Evolutionary conservation across 2,329 filamentous ascomycete genomes (phyloP).

Genomic region (Pseudophaeomoniella oleicola): DNA sequence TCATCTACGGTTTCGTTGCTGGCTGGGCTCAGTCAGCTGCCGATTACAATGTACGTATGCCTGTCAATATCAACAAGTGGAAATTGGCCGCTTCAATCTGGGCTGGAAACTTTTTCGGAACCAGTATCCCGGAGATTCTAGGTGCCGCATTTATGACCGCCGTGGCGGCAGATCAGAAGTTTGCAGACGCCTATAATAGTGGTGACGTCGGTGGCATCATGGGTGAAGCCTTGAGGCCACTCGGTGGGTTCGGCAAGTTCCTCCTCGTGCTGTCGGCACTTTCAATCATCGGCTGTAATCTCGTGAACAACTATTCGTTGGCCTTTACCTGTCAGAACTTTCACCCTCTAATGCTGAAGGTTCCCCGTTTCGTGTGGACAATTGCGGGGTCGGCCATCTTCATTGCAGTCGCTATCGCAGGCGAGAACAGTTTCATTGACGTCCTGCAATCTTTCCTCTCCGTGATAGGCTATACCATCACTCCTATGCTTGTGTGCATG

Average conservation of each 20-base stretch:
- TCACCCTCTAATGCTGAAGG: conserved; percentile 2
- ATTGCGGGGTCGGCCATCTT: conserved; percentile 2
- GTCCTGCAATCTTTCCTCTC: conserved; percentile 3
- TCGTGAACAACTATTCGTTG: conserved; percentile 4
- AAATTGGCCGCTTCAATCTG: conserved; percentile 1
- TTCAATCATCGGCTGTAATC: not conserved
- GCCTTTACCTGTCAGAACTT: conserved; percentile 4
- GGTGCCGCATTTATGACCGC: conserved; percentile 4
- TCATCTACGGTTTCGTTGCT: conserved; percentile 22
- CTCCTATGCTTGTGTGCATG: not conserved
- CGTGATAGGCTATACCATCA: conserved; percentile 2
- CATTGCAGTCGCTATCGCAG: conserved; percentile 3
- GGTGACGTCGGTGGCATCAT: conserved; percentile 2
- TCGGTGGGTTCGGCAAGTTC: conserved; percentile 2
- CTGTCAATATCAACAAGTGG: conserved; percentile 13
- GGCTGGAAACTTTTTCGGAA: conserved; percentile 4
- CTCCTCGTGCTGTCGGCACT: conserved; percentile 1
- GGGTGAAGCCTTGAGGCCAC: conserved; percentile 1
- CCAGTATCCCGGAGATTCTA: conserved; percentile 2
- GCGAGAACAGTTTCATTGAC: conserved; percentile 2
- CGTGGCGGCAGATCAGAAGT: conserved; percentile 2
- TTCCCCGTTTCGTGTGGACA: not conserved
- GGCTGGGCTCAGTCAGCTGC: conserved; percentile 23
- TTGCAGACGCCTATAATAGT: conserved; percentile 1
- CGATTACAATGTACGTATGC: conserved; percentile 24